Percentiles rank a stretch among this genome's conserved stretches.
These are phyloP conservation scores for Cetraspora pellucida DNA, from an alignment of 192 early-diverging fungal species.

Conservation along the genomic window DNA sequence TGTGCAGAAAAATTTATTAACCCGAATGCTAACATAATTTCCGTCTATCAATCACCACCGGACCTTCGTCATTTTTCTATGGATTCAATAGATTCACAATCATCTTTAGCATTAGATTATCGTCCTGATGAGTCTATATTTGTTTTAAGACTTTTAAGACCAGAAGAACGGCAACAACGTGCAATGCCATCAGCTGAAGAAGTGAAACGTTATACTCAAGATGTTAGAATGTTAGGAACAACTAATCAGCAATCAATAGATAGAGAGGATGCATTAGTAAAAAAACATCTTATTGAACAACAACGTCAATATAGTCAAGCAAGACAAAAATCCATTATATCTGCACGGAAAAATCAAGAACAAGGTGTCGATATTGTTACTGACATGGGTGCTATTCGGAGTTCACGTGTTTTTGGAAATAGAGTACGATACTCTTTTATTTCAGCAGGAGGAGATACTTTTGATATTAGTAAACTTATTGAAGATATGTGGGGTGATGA, in stretches of 20 bases:
- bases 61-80: constrained; percentile 23
- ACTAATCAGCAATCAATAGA: neutral
- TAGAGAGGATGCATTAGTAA: neutral
- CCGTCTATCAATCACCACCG: constrained; percentile 2
- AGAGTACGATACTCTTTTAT: constrained; percentile 52
- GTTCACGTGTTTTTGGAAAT: constrained; percentile 43
- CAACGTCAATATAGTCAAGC: constrained; percentile 33
- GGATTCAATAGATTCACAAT: constrained; percentile 26
- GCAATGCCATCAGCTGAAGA: constrained; percentile 4
- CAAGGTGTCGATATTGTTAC: constrained; percentile 45
- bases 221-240: neutral
- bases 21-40: neutral
- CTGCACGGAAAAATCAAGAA: constrained; percentile 36
- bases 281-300: constrained; percentile 31
- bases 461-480: constrained; percentile 53
- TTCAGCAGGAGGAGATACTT: constrained; percentile 40
- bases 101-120: constrained; percentile 23
- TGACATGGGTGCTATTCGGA: constrained; percentile 43
- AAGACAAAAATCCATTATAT: constrained; percentile 20
- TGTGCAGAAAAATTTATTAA: constrained; percentile 15
- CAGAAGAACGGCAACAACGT: constrained; percentile 12
- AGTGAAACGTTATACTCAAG: neutral
- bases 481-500: constrained; percentile 49
- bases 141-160: constrained; percentile 28
- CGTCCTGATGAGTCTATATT: constrained; percentile 30